Conservation (phyloP, 2,329 filamentous ascomycete genomes). For the Teratosphaeria destructans region DNA sequence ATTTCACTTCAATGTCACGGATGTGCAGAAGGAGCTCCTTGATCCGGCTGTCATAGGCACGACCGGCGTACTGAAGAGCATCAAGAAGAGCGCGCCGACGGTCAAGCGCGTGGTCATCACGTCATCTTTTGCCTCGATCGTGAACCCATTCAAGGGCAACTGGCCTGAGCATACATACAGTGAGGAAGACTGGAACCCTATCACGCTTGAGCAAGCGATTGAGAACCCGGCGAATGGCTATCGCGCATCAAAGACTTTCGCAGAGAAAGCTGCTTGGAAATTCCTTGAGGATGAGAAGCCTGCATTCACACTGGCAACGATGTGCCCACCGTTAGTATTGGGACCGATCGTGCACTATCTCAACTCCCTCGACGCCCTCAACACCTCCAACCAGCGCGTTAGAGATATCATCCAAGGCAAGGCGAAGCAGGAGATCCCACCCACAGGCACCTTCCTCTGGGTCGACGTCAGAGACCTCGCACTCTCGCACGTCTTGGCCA, state of each 20-base stretch:
- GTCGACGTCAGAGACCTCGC: conserved; percentile 48
- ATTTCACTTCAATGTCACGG: conserved; percentile 63
- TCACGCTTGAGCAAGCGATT: conserved; percentile 41
- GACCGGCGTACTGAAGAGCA: conserved; percentile 50
- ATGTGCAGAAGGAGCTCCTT: conserved; percentile 54
- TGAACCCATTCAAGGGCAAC: conserved; percentile 45
- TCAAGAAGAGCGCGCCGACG: conserved; percentile 50
- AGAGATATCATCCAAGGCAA: conserved; percentile 54
- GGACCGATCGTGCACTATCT: conserved; percentile 50
- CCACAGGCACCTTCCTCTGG: conserved; percentile 42
- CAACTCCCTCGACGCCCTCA: conserved; percentile 52
- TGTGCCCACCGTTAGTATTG: conserved; percentile 42
- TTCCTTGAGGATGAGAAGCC: conserved; percentile 43
- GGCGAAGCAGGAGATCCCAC: conserved; percentile 46
- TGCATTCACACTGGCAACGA: conserved; percentile 38
- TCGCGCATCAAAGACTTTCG: conserved; percentile 52
- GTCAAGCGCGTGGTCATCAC: conserved; percentile 67
- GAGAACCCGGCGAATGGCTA: conserved; percentile 36
- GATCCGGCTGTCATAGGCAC: conserved; percentile 55
- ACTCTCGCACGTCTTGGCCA: conserved; percentile 50
- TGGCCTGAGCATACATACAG: conserved; percentile 41
- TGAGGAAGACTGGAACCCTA: conserved; percentile 48
- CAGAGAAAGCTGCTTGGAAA: conserved; percentile 44
- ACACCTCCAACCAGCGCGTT: conserved; percentile 63
- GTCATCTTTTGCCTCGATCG: conserved; percentile 57